Evolutionary conservation across 164 flowering plant genomes (phyloP), one percentile per base, ranked within the genome.

Genomic region (Vitis cinerea): DNA sequence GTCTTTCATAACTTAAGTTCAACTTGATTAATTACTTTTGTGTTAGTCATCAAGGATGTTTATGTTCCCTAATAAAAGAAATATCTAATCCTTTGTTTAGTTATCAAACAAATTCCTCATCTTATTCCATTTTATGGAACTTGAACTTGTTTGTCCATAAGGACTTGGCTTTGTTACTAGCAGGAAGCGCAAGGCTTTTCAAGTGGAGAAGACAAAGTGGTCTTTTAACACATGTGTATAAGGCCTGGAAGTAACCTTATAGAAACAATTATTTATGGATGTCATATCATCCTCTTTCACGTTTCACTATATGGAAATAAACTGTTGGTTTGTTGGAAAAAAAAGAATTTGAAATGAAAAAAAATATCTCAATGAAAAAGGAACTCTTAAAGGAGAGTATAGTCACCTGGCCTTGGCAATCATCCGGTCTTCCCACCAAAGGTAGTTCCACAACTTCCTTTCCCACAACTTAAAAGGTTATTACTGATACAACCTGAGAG

Each of bases 201-300:
- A 90, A 91, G 3, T 78, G 75, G 53, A 85, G 51, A 14, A 78
- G 82, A 15, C 67, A 67, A 3, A 88, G 83, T 1, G 84, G 71
- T 31, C 70, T 63, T 79, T 23, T 1, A 23, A 23, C 1, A 1
- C 92, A 88, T 47, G 75, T 55, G 52, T 79, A 87, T n/a, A 88
- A 65, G 12, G 83, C 13, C 56, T 88, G 86, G 72, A 90, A 88
- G 69, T 85, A 88, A 48, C 95, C 95, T 92, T 88, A 47, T 51
- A 68, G 5, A 71, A 66, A 74, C 8, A 69, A 30, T 14, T 56
- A 44, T 3, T 9, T 68, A 5, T 48, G 1, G 9, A 48, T 16
- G n/a, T 44, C 6, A 60, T 29, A 5, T 31, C 44, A 31, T 6
- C 2, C 29, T 12, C 15, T 30, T 27, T 27, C 16, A 57, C 7